Evolutionary conservation across 1,284 basidiomycete genomes (phyloP).

Genomic region (Marasmius tenuissimus): DNA sequence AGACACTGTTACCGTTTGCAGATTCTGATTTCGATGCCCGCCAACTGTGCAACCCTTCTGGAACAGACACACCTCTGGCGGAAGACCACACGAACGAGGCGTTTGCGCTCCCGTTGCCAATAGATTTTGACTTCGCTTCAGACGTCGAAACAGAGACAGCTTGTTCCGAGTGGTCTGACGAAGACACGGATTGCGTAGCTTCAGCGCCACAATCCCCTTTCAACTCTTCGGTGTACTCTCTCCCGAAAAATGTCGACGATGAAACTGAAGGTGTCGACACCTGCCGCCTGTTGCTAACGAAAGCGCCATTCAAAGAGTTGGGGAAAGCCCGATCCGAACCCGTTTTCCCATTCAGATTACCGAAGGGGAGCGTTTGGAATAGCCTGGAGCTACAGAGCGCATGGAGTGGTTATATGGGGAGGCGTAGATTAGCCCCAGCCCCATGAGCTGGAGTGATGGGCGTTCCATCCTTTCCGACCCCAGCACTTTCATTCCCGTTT

Average conservation of each 20-base stretch:
- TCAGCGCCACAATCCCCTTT: not conserved
- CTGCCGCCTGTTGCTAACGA: too few species aligned
- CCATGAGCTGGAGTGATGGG: too few species aligned
- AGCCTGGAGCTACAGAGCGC: not conserved
- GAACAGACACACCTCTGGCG: not conserved
- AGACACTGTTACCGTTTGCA: not conserved
- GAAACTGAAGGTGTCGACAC: too few species aligned
- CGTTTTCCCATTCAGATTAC: not conserved
- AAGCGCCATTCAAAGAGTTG: not conserved
- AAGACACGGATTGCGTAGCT: not conserved
- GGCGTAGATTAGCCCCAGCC: not conserved
- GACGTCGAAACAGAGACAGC: not conserved
- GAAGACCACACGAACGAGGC: too few species aligned
- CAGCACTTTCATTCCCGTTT: too few species aligned
- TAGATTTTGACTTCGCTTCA: not conserved
- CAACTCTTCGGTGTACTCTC: not conserved
- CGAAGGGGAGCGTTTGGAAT: not conserved
- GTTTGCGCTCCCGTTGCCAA: too few species aligned
- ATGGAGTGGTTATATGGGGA: slow-evolving; percentile 1
- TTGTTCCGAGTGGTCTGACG: not conserved
- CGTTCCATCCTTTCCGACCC: too few species aligned
- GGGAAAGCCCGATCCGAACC: not conserved
- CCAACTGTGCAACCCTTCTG: not conserved
- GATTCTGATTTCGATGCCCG: not conserved
- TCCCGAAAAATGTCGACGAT: not conserved